These are phyloP conservation scores for Metarhizium robertsii DNA, from an alignment of 2,329 filamentous ascomycete species.

Conservation along the genomic window DNA sequence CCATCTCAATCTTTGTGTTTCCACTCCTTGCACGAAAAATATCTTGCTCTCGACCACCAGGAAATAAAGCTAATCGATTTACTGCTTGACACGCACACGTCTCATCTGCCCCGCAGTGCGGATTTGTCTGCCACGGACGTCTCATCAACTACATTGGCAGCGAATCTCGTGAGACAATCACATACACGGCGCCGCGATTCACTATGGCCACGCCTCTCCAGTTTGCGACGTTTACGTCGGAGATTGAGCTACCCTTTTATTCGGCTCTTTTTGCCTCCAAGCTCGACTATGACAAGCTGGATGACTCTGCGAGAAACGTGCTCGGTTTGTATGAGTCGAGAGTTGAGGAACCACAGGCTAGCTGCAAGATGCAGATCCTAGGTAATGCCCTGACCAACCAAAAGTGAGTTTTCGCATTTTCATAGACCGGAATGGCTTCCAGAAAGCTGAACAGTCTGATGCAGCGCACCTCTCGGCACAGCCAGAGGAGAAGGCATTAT, in stretches of 20 bases:
- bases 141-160: neutral
- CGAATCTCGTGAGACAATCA: neutral
- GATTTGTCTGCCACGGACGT: neutral
- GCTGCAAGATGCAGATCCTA: conserved; percentile 82
- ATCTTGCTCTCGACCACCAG: neutral
- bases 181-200: conserved; percentile 1
- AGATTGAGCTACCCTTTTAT: conserved; percentile 94
- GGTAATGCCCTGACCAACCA: conserved; percentile 77
- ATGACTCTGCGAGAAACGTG: conserved; percentile 81
- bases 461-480: conserved; percentile 57
- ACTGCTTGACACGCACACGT: neutral
- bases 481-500: conserved; percentile 88
- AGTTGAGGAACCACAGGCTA: conserved; percentile 61
- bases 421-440: neutral
- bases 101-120: neutral
- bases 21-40: no score
- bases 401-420: conserved; percentile 48
- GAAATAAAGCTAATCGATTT: neutral
- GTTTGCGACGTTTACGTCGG: conserved; percentile 85
- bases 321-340: conserved; percentile 85
- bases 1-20: neutral
- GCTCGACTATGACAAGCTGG: conserved; percentile 93
- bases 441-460: conserved; percentile 8
- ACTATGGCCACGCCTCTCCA: conserved; percentile 45
- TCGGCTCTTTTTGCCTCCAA: conserved; percentile 85